These are phyloP conservation scores for Beauveria bassiana DNA, from an alignment of 2,329 filamentous ascomycete species.

Conservation along the genomic window DNA sequence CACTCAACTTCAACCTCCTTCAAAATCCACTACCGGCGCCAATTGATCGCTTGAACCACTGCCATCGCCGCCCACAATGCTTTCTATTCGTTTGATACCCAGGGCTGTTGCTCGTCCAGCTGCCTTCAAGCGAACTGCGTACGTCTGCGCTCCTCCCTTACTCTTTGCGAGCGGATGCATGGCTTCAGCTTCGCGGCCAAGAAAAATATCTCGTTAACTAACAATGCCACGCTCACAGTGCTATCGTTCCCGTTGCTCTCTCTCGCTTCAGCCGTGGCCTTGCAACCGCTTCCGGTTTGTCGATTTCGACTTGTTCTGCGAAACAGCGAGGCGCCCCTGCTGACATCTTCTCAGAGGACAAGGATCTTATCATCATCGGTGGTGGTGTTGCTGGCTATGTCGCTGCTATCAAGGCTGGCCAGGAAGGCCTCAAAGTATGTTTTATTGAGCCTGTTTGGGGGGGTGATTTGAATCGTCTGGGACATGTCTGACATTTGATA, in stretches of 20 bases:
- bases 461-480: not conserved
- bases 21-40: constrained; percentile 13
- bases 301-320: constrained; percentile 5
- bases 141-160: constrained; percentile 21
- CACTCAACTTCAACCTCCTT: constrained; percentile 5
- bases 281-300: constrained; percentile 50
- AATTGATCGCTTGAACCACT: constrained; percentile 20
- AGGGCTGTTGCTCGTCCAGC: constrained; percentile 49
- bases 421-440: constrained; percentile 87
- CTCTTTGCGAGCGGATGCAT: not conserved
- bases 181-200: not conserved
- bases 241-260: constrained; percentile 36
- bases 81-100: constrained; percentile 54
- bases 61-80: constrained; percentile 39
- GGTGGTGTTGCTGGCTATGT: constrained; percentile 98
- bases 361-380: constrained; percentile 95
- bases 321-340: constrained; percentile 14
- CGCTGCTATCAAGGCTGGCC: constrained; percentile 96
- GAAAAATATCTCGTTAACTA: constrained; percentile 17
- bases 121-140: constrained; percentile 45
- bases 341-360: constrained; percentile 62
- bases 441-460: not conserved
- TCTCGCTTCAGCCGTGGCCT: constrained; percentile 51
- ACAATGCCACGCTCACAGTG: constrained; percentile 25
- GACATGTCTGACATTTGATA: constrained; percentile 9